phyloP scores from a whole-genome alignment of 352 stramenopile species.

The Globisporangium yorkense region DNA sequence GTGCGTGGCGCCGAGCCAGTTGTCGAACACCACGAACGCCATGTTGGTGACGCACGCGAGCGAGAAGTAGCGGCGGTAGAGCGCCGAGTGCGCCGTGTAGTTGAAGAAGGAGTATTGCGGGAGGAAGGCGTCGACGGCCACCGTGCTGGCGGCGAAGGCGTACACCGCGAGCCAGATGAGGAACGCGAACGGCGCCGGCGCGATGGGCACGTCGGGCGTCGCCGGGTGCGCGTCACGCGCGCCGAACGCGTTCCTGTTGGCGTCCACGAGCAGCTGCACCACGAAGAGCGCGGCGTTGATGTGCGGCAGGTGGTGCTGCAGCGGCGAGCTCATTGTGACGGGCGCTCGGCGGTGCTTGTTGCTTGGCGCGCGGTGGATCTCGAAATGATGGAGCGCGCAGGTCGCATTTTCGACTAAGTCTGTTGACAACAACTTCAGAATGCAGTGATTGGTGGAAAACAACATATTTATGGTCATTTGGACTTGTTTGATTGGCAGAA shows the following conservation, averaged over 20 bases:
- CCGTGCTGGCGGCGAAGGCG: constrained; percentile 33
- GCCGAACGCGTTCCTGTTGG: constrained; percentile 11
- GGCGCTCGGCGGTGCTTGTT: not conserved
- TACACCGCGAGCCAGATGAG: constrained; percentile 58
- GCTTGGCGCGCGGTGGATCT: too few species aligned
- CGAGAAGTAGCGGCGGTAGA: constrained; percentile 48
- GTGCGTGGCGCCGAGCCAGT: constrained; percentile 16
- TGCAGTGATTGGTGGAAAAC: too few species aligned
- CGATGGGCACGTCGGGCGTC: constrained; percentile 28
- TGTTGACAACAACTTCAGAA: too few species aligned
- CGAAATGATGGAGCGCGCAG: too few species aligned
- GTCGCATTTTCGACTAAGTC: too few species aligned
- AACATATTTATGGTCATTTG: too few species aligned
- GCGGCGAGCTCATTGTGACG: constrained; percentile 7
- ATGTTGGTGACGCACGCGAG: constrained; percentile 47
- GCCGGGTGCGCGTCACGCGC: not conserved
- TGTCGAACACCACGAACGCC: constrained; percentile 35
- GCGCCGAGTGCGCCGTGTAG: constrained; percentile 36
- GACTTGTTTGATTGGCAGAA: too few species aligned
- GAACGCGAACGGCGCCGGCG: constrained; percentile 37
- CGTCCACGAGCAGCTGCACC: constrained; percentile 11
- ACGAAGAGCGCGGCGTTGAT: constrained; percentile 14
- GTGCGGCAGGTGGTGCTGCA: constrained; percentile 15
- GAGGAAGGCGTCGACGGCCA: constrained; percentile 46
- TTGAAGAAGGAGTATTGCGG: constrained; percentile 51